Evolutionary conservation across 148 eudicot genomes (phyloP), one percentile per base, ranked within the genome.

Genomic region (Diospyros kaki): DNA sequence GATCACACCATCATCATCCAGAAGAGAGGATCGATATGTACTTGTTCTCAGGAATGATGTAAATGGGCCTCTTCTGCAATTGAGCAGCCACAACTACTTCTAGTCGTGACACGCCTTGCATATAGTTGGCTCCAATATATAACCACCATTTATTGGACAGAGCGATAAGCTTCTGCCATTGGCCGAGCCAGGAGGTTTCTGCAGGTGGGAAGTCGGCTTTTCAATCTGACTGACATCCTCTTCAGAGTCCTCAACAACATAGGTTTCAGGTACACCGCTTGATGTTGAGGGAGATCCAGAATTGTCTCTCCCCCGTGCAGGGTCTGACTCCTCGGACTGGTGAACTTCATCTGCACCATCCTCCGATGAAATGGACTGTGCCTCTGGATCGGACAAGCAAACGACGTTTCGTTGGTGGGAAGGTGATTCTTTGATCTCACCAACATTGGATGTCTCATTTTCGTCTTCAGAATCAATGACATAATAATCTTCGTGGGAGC

Each of bases 191-290:
- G 9, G 13, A 68, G 11, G 10, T 75, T 17, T 66, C 66, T 18
- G 45, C 10, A 42, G 54, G 38, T 46, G 52, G 28, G 58, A 66
- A 72, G 8, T 55, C 55, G 59, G 50, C 12, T 11, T 56, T 42
- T 55, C 59, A 63, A 38, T 40, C 18, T 56, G 67, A 59, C 45
- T 61, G 51, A 50, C 58, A 8, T 52, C 73, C 3, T 7, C 48
- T 13, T 81, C 79, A 62, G 87, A 84, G 65, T 84, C 87, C 78
- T 81, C 83, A 10, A 81, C 82, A 28, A 84, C 68, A 73, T 74
- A 84, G 41, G 9, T 55, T 38, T 53, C 77, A 68, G 77, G 61
- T 66, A 67, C 74, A 66, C 28, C 73, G 70, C 64, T 64, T 48
- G 74, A 66, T 6, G 66, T 66, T 13, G 78, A 79, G 17, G 76